A percentile compares a stretch with the other conserved stretches of the same genome.
These are phyloP conservation scores for Volvox carteri DNA, from an alignment of 163 green algal genomes.

Conservation along the genomic window DNA sequence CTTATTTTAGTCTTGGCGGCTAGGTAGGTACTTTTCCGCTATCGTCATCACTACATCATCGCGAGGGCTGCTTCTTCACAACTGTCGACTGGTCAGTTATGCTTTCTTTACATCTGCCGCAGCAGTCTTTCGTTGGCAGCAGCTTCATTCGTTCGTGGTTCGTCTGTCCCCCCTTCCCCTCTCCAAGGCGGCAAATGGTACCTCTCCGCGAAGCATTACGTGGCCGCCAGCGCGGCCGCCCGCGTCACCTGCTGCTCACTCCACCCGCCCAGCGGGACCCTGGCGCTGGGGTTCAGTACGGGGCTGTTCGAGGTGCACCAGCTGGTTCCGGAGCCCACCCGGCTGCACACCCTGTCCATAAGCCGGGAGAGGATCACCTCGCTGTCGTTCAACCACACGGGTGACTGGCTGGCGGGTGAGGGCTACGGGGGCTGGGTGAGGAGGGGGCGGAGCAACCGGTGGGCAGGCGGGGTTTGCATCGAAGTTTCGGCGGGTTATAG, in stretches of 20 bases:
- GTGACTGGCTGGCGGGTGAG: constrained; percentile 92
- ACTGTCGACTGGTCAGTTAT: too few species aligned
- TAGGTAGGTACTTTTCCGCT: too few species aligned
- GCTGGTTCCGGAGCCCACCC: constrained; percentile 83
- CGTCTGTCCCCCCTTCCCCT: background rate
- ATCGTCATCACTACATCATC: too few species aligned
- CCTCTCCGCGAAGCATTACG: constrained; percentile 81
- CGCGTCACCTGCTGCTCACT: constrained; percentile 80
- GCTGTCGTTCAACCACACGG: constrained; percentile 87
- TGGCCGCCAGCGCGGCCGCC: constrained; percentile 83
- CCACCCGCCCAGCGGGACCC: constrained; percentile 80
- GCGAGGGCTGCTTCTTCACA: too few species aligned
- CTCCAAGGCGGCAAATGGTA: constrained; percentile 68
- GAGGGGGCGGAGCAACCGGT: background rate
- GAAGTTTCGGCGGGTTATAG: too few species aligned
- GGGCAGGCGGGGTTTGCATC: too few species aligned
- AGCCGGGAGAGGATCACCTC: constrained; percentile 80
- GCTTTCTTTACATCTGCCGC: too few species aligned
- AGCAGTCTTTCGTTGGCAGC: too few species aligned
- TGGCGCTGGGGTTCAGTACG: constrained; percentile 90
- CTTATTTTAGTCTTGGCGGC: too few species aligned
- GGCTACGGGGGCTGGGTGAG: background rate
- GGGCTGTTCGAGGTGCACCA: constrained; percentile 95
- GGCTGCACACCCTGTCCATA: constrained; percentile 83
- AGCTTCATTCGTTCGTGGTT: too few species aligned